Evolutionary conservation across 257 asterid genomes (phyloP).

Genomic region (Primulina tabacum): DNA sequence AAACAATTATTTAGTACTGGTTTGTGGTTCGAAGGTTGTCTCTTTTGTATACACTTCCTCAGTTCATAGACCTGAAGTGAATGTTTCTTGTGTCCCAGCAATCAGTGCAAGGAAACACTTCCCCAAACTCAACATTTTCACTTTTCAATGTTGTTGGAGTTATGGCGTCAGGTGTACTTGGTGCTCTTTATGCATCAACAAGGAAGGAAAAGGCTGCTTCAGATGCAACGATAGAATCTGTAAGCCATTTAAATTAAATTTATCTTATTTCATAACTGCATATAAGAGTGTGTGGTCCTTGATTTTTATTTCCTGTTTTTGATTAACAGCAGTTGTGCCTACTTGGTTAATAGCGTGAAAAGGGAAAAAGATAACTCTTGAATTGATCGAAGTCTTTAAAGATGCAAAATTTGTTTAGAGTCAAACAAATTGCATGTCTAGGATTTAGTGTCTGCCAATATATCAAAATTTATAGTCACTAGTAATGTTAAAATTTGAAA

Average conservation of each 20-base stretch:
- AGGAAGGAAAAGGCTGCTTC: constrained; percentile 49
- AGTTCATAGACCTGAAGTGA: constrained; percentile 26
- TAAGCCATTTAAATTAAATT: constrained; percentile 36
- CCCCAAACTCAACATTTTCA: constrained; percentile 42
- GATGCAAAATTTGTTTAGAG: neutral
- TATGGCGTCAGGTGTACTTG: constrained; percentile 61
- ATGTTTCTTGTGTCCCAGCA: constrained; percentile 38
- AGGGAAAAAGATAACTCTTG: too few species aligned
- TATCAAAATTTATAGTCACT: too few species aligned
- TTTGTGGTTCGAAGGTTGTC: neutral
- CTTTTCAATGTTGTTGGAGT: constrained; percentile 62
- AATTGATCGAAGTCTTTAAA: neutral
- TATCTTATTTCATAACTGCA: constrained; percentile 14
- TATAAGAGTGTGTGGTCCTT: neutral
- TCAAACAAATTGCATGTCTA: neutral
- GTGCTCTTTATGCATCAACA: constrained; percentile 56
- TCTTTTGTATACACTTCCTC: constrained; percentile 22
- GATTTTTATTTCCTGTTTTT: neutral
- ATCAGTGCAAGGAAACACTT: constrained; percentile 38
- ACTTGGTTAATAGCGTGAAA: neutral
- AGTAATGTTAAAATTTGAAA: neutral
- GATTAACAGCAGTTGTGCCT: neutral
- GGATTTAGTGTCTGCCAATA: neutral
- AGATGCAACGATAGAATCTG: constrained; percentile 66
- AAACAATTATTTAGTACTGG: constrained; percentile 21